Percentiles rank a stretch among this genome's conserved stretches.
phyloP scores from a whole-genome alignment of 331 rosid genomes.

The Stylosanthes scabra region DNA sequence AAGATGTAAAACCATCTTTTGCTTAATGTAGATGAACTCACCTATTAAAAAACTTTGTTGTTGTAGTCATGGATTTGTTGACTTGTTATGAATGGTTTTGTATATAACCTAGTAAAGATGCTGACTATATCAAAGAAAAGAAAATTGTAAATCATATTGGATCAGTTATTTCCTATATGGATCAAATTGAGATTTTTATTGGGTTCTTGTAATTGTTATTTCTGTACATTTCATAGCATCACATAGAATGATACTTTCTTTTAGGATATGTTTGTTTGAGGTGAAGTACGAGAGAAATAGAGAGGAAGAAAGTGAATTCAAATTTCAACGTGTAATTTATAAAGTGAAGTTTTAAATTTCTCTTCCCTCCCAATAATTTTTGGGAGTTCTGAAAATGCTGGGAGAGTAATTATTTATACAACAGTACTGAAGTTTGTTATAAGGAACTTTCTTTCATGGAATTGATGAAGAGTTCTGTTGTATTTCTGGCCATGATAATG shows the following conservation, averaged over 20 bases:
- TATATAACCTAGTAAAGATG: slow-evolving; percentile 1
- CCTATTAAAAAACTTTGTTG: neutral
- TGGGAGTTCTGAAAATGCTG: slow-evolving; percentile 18
- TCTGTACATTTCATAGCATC: neutral
- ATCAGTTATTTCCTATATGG: slow-evolving; percentile 7
- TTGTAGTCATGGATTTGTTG: slow-evolving; percentile 16
- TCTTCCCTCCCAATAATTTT: neutral
- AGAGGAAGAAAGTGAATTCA: too few species aligned
- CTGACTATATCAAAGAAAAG: slow-evolving; percentile 9
- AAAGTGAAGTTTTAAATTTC: too few species aligned
- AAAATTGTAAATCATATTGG: slow-evolving; percentile 22
- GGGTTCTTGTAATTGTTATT: neutral
- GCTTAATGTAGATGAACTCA: neutral
- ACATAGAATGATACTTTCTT: neutral
- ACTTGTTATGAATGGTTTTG: slow-evolving; percentile 18
- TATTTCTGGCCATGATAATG: slow-evolving; percentile 18
- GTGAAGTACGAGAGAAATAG: too few species aligned
- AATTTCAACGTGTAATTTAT: too few species aligned
- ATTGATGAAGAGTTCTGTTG: slow-evolving; percentile 12
- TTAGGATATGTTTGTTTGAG: too few species aligned
- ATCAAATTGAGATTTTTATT: slow-evolving; percentile 14
- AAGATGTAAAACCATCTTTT: neutral
- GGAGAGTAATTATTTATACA: slow-evolving; percentile 26
- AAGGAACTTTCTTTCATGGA: slow-evolving; percentile 15
- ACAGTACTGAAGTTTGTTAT: slow-evolving; percentile 25